phyloP scores from a whole-genome alignment of 805 yeast species.

The Metschnikowia hibisci region DNA sequence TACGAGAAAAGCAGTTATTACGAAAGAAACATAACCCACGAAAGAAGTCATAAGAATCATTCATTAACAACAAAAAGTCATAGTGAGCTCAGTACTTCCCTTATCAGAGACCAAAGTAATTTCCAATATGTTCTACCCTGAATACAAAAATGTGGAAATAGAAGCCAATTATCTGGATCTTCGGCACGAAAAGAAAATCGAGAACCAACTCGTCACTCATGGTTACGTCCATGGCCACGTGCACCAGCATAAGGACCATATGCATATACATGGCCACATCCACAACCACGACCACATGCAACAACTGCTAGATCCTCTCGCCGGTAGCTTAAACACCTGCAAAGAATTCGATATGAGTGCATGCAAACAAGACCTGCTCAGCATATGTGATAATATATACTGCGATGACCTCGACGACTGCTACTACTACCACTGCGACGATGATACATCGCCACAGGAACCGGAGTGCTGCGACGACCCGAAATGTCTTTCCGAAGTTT shows the following conservation, averaged over 20 bases:
- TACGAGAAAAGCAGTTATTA: too few relatives aligned
- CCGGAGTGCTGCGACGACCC: conserved; percentile 8
- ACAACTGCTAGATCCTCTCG: not conserved
- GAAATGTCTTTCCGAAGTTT: conserved; percentile 1
- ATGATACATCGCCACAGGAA: conserved; percentile 4
- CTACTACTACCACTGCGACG: conserved; percentile 35
- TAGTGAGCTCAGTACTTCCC: too few relatives aligned
- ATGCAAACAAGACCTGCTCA: conserved; percentile 14
- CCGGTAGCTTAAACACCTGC: conserved; percentile 18
- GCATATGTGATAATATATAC: conserved; percentile 36
- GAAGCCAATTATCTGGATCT: conserved; percentile 5
- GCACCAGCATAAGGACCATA: conserved; percentile 57
- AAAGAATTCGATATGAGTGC: conserved; percentile 21
- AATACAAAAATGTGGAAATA: not conserved
- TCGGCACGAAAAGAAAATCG: not conserved
- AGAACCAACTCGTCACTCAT: conserved; percentile 27
- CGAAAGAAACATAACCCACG: too few relatives aligned
- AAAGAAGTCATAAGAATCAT: too few relatives aligned
- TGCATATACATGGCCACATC: conserved; percentile 67
- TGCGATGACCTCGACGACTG: conserved; percentile 45
- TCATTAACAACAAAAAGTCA: too few relatives aligned
- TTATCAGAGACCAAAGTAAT: too few relatives aligned
- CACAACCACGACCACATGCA: conserved; percentile 45
- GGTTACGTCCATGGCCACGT: conserved; percentile 69
- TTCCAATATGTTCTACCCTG: not conserved